Evolutionary conservation across 768 basidiomycete genomes (phyloP).

Genomic region (Pulveroboletus frians): DNA sequence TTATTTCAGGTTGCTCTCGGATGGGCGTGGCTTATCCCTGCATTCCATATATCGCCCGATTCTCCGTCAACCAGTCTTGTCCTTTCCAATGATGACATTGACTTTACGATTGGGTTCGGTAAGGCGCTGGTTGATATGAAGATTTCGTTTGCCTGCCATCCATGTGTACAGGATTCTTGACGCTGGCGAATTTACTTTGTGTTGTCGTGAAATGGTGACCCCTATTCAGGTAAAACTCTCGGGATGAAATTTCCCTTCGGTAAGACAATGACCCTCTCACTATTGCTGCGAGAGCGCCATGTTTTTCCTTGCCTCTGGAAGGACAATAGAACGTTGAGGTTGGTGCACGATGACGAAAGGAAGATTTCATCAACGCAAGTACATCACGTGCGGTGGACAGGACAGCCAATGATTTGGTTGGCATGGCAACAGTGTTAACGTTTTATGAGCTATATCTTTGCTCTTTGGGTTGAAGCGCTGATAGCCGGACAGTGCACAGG

Average conservation of each 20-base stretch:
- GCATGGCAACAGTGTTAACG: neutral
- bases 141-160: conserved; percentile 52
- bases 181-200: neutral
- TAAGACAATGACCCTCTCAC: neutral
- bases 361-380: neutral
- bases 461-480: neutral
- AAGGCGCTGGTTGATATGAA: conserved; percentile 60
- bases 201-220: neutral
- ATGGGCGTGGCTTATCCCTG: conserved; percentile 84
- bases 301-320: neutral
- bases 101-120: conserved; percentile 76
- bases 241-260: neutral
- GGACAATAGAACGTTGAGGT: neutral
- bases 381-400: neutral
- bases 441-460: too few relatives aligned
- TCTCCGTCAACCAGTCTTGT: conserved; percentile 33
- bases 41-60: conserved; percentile 68
- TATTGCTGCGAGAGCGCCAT: neutral
- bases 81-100: conserved; percentile 59
- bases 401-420: neutral
- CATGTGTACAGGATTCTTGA: neutral
- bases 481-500: too few relatives aligned
- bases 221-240: neutral
- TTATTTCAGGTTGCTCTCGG: conserved; percentile 60
- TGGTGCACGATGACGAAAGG: neutral